A percentile compares a stretch with the other conserved stretches of the same genome.
These are phyloP conservation scores for Solanum sparsipilum DNA, from an alignment of 257 asterid genomes.

Conservation along the genomic window DNA sequence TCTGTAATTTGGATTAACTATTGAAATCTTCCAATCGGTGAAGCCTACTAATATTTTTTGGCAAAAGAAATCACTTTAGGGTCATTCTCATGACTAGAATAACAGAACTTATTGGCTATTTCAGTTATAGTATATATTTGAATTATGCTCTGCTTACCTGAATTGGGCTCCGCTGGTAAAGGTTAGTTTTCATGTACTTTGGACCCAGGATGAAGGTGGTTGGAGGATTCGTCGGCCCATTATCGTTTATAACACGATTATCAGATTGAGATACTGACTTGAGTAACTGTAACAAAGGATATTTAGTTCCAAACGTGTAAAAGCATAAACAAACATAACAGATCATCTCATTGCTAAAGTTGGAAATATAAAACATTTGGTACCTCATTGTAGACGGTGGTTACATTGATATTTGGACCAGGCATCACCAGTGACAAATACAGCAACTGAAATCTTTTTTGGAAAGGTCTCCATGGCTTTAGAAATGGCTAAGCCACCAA, in stretches of 20 bases:
- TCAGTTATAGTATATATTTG: not conserved
- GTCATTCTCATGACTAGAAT: not conserved
- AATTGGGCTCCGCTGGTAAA: not conserved
- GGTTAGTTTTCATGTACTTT: not conserved
- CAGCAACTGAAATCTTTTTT: conserved; percentile 8
- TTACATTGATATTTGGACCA: not conserved
- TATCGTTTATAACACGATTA: not conserved
- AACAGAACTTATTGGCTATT: not conserved
- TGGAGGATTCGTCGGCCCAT: not conserved
- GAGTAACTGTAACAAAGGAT: not conserved
- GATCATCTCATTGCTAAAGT: not conserved
- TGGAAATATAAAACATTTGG: not conserved
- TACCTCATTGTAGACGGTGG: conserved; percentile 8
- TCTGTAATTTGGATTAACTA: not conserved
- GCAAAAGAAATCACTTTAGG: not conserved
- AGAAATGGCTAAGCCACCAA: conserved; percentile 22
- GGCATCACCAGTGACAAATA: conserved; percentile 20
- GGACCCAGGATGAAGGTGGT: not conserved
- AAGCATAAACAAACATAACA: not conserved
- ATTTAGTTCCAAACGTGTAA: not conserved
- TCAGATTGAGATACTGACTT: not conserved
- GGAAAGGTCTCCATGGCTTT: conserved; percentile 32
- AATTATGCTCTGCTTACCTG: not conserved
- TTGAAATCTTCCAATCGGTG: not conserved
- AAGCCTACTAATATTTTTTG: not conserved